Percentiles rank a stretch among this genome's conserved stretches.
phyloP scores from a whole-genome alignment of 2,329 filamentous ascomycete genomes.

The Cadophora luteo-olivacea region DNA sequence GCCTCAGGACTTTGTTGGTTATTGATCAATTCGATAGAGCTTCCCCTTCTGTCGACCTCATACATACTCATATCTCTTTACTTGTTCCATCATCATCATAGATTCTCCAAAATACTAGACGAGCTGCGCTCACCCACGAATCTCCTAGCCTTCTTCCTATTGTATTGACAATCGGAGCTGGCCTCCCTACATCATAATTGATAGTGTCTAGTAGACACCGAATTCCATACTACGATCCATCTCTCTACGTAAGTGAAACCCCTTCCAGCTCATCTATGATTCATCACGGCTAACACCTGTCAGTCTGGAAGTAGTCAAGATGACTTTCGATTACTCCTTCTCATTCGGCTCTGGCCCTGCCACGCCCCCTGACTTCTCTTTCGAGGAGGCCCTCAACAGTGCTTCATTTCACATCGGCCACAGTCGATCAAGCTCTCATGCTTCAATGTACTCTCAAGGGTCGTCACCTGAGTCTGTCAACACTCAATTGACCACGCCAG shows the following conservation, averaged over 20 bases:
- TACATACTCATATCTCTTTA: constrained; percentile 23
- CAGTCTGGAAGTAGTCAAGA: constrained; percentile 65
- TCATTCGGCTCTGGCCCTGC: constrained; percentile 53
- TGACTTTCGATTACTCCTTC: constrained; percentile 67
- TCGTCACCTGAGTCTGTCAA: constrained; percentile 73
- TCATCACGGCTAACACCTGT: constrained; percentile 25
- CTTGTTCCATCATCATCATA: constrained; percentile 38
- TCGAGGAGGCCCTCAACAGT: constrained; percentile 63
- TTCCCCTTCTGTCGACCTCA: constrained; percentile 30
- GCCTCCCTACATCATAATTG: constrained; percentile 40
- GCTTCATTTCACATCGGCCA: constrained; percentile 53
- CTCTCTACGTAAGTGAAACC: constrained; percentile 34
- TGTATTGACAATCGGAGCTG: constrained; percentile 41
- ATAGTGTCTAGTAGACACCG: constrained; percentile 42
- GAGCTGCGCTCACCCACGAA: constrained; percentile 43
- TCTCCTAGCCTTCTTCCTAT: constrained; percentile 40
- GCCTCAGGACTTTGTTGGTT: constrained; percentile 40
- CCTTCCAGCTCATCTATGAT: constrained; percentile 11
- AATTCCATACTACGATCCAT: constrained; percentile 21
- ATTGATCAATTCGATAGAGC: constrained; percentile 39
- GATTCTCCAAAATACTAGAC: constrained; percentile 31
- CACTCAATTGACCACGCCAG: constrained; percentile 73
- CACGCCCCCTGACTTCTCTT: constrained; percentile 59
- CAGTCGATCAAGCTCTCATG: constrained; percentile 47
- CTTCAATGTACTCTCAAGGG: constrained; percentile 68